phyloP scores from a whole-genome alignment of 1,139 yeast genomes.

The Pichia sp. region DNA sequence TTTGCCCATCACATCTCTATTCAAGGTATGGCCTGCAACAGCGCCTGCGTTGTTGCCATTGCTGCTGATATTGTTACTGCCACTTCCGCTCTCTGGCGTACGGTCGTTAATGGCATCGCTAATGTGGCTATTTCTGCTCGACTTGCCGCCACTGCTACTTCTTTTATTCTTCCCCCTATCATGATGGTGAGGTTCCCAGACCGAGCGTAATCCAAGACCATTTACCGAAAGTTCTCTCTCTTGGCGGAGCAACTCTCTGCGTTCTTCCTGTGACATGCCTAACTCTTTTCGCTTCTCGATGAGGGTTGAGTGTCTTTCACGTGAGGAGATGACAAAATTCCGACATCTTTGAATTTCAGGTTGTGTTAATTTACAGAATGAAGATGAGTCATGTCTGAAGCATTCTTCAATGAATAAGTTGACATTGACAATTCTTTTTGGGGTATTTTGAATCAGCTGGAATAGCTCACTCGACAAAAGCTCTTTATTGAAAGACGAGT shows the following conservation, averaged over 20 bases:
- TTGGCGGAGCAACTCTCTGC: conserved; percentile 35
- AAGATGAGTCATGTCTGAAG: conserved; percentile 38
- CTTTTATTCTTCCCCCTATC: neutral
- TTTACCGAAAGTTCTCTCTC: conserved; percentile 8
- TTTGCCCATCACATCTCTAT: conserved; percentile 43
- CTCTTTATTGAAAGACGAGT: conserved; percentile 23
- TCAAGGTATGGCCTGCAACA: neutral
- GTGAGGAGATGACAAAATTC: conserved; percentile 65
- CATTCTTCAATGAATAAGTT: conserved; percentile 66
- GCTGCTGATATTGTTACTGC: neutral
- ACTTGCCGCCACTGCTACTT: neutral
- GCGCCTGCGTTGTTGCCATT: neutral
- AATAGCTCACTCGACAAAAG: conserved; percentile 54
- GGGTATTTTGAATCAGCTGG: conserved; percentile 79
- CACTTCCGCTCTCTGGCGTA: neutral
- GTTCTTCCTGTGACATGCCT: conserved; percentile 31
- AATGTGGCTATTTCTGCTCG: neutral
- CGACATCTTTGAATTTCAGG: conserved; percentile 77
- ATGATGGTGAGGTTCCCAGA: conserved; percentile 7
- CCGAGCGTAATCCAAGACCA: neutral
- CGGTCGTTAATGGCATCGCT: neutral
- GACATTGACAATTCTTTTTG: conserved; percentile 70
- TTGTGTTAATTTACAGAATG: conserved; percentile 61
- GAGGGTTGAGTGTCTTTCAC: conserved; percentile 42
- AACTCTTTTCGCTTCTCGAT: conserved; percentile 33